A percentile compares a stretch with the other conserved stretches of the same genome.
Conservation (phyloP, 106 monocot genomes). For the Cymbidium sinense region DNA sequence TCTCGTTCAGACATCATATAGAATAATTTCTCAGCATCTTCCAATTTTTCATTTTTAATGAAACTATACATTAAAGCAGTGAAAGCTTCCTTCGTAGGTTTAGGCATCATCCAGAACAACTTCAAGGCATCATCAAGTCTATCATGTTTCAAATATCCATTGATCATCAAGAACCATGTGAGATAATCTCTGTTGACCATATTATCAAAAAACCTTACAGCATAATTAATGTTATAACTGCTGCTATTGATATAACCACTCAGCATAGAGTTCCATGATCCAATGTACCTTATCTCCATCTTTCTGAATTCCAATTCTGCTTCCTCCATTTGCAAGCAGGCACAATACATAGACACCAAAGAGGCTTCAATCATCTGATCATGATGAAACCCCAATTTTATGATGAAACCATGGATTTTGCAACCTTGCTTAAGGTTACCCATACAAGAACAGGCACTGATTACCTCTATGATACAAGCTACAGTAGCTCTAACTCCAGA, state of each 20-base stretch:
- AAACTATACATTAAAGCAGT: slow-evolving; percentile 29
- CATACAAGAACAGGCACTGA: slow-evolving; percentile 31
- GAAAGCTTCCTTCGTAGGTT: slow-evolving; percentile 23
- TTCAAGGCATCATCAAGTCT: slow-evolving; percentile 23
- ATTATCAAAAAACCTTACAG: slow-evolving; percentile 34
- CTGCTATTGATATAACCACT: slow-evolving; percentile 28
- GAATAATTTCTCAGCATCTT: slow-evolving; percentile 30
- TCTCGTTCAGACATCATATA: slow-evolving; percentile 29
- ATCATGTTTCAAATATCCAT: slow-evolving; percentile 28
- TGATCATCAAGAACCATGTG: slow-evolving; percentile 40
- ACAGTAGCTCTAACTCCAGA: slow-evolving; percentile 16
- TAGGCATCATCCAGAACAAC: slow-evolving; percentile 26
- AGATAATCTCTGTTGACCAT: slow-evolving; percentile 37
- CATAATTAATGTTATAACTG: slow-evolving; percentile 30
- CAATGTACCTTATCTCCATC: slow-evolving; percentile 31
- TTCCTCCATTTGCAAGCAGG: slow-evolving; percentile 20
- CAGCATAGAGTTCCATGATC: slow-evolving; percentile 52
- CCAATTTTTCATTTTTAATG: slow-evolving; percentile 14
- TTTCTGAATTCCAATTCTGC: slow-evolving; percentile 34
- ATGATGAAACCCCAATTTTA: slow-evolving; percentile 45
- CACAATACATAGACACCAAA: slow-evolving; percentile 43
- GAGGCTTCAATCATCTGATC: slow-evolving; percentile 33
- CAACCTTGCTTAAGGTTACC: slow-evolving; percentile 23
- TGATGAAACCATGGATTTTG: slow-evolving; percentile 37
- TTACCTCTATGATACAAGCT: slow-evolving; percentile 19